Evolutionary conservation across 306 rosid genomes (phyloP), one percentile per base, ranked within the genome.

Genomic region (Inga oerstediana): DNA sequence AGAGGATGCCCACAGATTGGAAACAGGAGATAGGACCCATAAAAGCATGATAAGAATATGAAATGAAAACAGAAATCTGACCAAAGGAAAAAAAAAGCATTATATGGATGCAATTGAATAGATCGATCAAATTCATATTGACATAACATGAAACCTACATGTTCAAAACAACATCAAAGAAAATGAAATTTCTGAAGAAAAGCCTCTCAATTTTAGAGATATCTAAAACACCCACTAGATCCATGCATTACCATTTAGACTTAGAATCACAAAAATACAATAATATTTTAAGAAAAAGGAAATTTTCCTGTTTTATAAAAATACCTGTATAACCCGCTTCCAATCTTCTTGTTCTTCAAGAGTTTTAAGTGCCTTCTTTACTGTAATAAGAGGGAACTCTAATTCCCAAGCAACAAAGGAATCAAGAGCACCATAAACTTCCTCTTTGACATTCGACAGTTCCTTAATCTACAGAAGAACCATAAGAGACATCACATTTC

Each of bases 351-450:
- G 87, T 10, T 82, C 83, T 87, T 96, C 97, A 79, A 96, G 93
- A 75, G 93, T 89, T 59, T 88, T 93, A 76, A 96, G 82, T 30
- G 93, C 97, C 90, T 96, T 96, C 88, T 94, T 94, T 62, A 96
- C 97, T 3, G 91, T 92, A 80, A 96, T 82, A 68, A 96, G 84
- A 80, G 98, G 99, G 81, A 96, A 96, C 79, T 96, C 99, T 70
- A 96, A 82, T 58, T 96, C 99, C 98, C 99, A 96, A 15, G 99
- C 99, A 85, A 96, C 91, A 83, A 89, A 94, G 59, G 99, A 87
- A 91, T 96, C 99, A 78, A 96, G 99, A 80, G 98, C 98, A 32
- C 97, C 99, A 80, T 96, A 96, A 69, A 96, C 93, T 89, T 96
- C 99, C 90, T 96, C 99, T 89, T 96, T 96, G 81, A 96, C 97